phyloP scores from a whole-genome alignment of 2,329 filamentous ascomycete genomes.

The Pseudonectria buxi region DNA sequence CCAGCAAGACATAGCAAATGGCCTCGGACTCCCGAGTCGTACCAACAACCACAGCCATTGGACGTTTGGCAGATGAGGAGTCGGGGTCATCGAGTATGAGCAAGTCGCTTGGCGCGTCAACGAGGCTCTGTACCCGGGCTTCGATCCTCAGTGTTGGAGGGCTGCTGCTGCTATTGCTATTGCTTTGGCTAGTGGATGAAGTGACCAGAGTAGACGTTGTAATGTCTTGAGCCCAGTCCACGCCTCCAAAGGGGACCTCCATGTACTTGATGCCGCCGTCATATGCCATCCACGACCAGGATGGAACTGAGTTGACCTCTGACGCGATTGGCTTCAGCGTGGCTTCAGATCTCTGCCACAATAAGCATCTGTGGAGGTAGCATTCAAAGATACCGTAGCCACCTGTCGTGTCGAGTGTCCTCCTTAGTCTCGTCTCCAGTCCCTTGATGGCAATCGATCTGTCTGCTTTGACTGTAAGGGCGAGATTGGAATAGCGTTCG shows the following conservation, averaged over 20 bases:
- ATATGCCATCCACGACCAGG: conserved; percentile 8
- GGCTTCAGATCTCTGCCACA: neutral
- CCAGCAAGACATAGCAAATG: too few relatives aligned
- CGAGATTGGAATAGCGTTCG: conserved; percentile 2
- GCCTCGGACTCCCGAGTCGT: too few relatives aligned
- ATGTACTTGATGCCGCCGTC: conserved; percentile 2
- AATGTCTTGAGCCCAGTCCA: neutral
- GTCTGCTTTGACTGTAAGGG: conserved; percentile 1
- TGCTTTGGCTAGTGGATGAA: too few relatives aligned
- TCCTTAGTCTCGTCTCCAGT: conserved; percentile 3
- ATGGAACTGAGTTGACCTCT: neutral
- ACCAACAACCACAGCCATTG: too few relatives aligned
- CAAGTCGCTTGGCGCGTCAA: too few relatives aligned
- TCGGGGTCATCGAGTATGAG: too few relatives aligned
- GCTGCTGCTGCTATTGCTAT: too few relatives aligned
- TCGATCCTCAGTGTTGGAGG: too few relatives aligned
- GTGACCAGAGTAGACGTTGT: too few relatives aligned
- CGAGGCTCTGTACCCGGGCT: too few relatives aligned
- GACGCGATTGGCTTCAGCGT: neutral
- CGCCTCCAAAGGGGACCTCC: neutral
- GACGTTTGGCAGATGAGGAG: too few relatives aligned
- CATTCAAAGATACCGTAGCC: conserved; percentile 1
- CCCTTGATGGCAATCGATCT: conserved; percentile 3
- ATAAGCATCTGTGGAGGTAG: conserved; percentile 1
- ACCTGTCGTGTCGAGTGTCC: neutral